These are phyloP conservation scores for Gypsophila paniculata DNA, from an alignment of 179 eudicot species.

Conservation along the genomic window DNA sequence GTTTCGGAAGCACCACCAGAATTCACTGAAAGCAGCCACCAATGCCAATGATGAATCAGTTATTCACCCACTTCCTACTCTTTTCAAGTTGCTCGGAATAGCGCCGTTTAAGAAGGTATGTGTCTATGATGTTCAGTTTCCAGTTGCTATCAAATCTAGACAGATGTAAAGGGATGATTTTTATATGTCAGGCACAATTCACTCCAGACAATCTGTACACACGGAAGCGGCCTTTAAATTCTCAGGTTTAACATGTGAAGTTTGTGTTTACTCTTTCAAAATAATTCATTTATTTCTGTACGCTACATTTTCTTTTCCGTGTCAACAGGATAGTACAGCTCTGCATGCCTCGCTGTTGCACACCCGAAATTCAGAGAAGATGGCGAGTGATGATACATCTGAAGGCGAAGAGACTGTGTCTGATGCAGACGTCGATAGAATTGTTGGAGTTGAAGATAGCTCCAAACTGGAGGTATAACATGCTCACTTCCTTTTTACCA, in stretches of 20 bases:
- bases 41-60: slow-evolving; percentile 56
- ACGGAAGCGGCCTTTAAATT: slow-evolving; percentile 61
- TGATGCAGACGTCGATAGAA: slow-evolving; percentile 79
- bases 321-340: slow-evolving; percentile 51
- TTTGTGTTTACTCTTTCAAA: neutral
- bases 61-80: slow-evolving; percentile 72
- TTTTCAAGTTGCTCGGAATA: slow-evolving; percentile 70
- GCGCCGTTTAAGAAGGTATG: slow-evolving; percentile 77
- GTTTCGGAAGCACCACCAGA: slow-evolving; percentile 62
- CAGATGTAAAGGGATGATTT: neutral
- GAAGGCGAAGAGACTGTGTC: slow-evolving; percentile 77
- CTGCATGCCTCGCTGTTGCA: slow-evolving; percentile 46
- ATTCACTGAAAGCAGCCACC: slow-evolving; percentile 53
- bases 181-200: slow-evolving; percentile 63
- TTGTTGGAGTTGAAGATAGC: slow-evolving; percentile 78
- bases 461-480: slow-evolving; percentile 67
- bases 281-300: neutral
- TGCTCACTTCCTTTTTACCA: neutral
- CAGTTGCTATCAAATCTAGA: neutral
- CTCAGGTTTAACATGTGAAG: slow-evolving; percentile 45
- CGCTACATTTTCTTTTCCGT: slow-evolving; percentile 24
- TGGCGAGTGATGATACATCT: slow-evolving; percentile 37
- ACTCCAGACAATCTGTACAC: slow-evolving; percentile 80
- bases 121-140: slow-evolving; percentile 1
- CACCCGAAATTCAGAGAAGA: slow-evolving; percentile 34